These are phyloP conservation scores for Pyrenopolyporus hunteri DNA, from an alignment of 495 filamentous ascomycete species.

Conservation along the genomic window DNA sequence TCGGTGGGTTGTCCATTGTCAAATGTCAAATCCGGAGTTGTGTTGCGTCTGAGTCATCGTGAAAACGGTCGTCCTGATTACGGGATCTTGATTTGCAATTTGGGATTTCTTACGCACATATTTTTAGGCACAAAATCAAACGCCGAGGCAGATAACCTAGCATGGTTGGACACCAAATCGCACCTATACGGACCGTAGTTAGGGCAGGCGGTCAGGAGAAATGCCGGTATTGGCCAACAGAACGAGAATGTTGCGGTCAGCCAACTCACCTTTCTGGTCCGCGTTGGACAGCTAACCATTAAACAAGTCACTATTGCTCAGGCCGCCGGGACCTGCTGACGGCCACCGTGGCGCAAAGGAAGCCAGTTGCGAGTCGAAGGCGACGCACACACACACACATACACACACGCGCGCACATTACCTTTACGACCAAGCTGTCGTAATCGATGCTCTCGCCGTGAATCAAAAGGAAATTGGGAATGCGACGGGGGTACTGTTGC, in stretches of 20 bases:
- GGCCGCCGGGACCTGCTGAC: conserved; percentile 29
- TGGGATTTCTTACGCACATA: conserved; percentile 37
- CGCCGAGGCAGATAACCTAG: conserved; percentile 29
- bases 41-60: conserved; percentile 42
- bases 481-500: conserved; percentile 8
- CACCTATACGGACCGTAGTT: conserved; percentile 37
- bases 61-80: conserved; percentile 33
- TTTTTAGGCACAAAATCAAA: conserved; percentile 38
- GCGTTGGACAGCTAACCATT: conserved; percentile 20
- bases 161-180: conserved; percentile 16
- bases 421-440: conserved; percentile 15
- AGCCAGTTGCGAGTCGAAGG: conserved; percentile 30
- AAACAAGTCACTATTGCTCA: conserved; percentile 27
- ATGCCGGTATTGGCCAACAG: conserved; percentile 41
- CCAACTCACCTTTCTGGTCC: conserved; percentile 32
- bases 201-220: conserved; percentile 38
- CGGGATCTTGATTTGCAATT: conserved; percentile 31
- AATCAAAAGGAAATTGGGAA: conserved; percentile 9
- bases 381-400: no score
- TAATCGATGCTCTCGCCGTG: conserved; percentile 16
- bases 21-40: conserved; percentile 30
- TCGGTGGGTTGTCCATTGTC: no score
- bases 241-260: conserved; percentile 40
- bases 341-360: conserved; percentile 33
- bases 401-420: no score